Conservation (phyloP, 768 basidiomycete genomes). For the Tulasnella sp. region DNA sequence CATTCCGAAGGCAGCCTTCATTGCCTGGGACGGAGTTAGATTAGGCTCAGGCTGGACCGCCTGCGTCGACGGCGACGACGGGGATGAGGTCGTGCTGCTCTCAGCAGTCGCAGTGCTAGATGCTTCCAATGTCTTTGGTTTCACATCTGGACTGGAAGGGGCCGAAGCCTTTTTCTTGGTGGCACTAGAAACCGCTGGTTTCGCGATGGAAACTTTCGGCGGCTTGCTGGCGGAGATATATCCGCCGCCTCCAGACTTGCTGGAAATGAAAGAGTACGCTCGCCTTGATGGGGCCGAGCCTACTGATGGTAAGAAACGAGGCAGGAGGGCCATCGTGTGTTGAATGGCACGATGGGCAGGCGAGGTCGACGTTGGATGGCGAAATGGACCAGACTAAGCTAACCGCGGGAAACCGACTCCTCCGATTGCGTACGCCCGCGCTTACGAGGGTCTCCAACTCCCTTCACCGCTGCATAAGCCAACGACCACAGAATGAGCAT, state of each 20-base stretch:
- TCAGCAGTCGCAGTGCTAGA: neutral
- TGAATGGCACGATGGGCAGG: neutral
- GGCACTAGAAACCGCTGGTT: conserved; percentile 9
- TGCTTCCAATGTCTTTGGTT: neutral
- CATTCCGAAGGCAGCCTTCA: neutral
- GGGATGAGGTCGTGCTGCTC: neutral
- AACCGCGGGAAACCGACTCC: conserved; percentile 14
- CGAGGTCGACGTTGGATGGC: neutral
- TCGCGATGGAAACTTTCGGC: conserved; percentile 23
- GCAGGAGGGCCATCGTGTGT: conserved; percentile 7
- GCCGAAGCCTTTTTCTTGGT: neutral
- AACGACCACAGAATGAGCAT: conserved; percentile 13
- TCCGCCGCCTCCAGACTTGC: conserved; percentile 28
- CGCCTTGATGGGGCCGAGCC: conserved; percentile 9
- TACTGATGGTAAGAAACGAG: conserved; percentile 11
- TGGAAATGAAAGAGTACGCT: conserved; percentile 30
- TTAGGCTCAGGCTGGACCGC: neutral
- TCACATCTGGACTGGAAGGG: neutral
- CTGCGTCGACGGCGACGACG: conserved; percentile 2
- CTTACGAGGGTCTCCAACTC: neutral
- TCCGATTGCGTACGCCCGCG: neutral
- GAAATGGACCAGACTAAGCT: neutral
- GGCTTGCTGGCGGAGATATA: conserved; percentile 27
- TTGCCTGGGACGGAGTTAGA: conserved; percentile 4
- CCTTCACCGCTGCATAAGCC: neutral